Base-by-base conservation (phyloP, 2,329 filamentous ascomycete species). In the Neonectria coccinea region DNA sequence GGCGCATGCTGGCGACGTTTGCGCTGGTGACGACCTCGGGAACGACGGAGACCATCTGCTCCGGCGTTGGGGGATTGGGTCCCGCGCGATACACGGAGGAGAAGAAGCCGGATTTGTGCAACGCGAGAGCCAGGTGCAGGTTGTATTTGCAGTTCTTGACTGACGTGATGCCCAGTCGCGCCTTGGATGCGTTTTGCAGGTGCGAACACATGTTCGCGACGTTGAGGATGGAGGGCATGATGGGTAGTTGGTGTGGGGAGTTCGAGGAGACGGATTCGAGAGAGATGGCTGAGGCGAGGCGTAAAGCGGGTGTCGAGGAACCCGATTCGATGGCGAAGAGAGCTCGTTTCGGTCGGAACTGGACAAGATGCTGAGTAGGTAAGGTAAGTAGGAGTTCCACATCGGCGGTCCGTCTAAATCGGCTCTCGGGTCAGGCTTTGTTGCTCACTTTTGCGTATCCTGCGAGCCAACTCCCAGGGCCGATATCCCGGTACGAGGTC, bases 151-250 rank as follows among this genome's bases (percentile, higher is more conserved):
- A 90, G 82, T 91, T 90, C 50, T 91, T 89, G 67, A 97, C 86
- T 8, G 93, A 97, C 33, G 94, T 97, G 55, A 97, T 84, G 70
- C 91, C 92, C 0, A 97, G 88, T 1, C 91, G 89, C n/a, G 92
- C 93, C 74, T 89, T 89, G 61, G 91, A 91, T 70, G 92, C 92
- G 84, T 97, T 97, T 79, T 96, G 92, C 62, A 97, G 86, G 83
- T 97, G 94, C 70, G 93, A 94, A 85, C 92, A 97, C 81, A 94
- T 89, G 83, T 95, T 84, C 73, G 89, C 86, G 69, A 97, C 86
- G 80, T 91, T 88, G 76, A 87, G 84, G 80, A 97, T 86, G 74
- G 79, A 81, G 5, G 79, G 78, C 79, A 81, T 80, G 68, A 51
- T 72, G 71, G 62, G 56, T 52, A 44, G 36, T 52, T 41, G 22